These are phyloP conservation scores for Tetrapisispora namnaoensis DNA, from an alignment of 805 yeast species.

Conservation along the genomic window DNA sequence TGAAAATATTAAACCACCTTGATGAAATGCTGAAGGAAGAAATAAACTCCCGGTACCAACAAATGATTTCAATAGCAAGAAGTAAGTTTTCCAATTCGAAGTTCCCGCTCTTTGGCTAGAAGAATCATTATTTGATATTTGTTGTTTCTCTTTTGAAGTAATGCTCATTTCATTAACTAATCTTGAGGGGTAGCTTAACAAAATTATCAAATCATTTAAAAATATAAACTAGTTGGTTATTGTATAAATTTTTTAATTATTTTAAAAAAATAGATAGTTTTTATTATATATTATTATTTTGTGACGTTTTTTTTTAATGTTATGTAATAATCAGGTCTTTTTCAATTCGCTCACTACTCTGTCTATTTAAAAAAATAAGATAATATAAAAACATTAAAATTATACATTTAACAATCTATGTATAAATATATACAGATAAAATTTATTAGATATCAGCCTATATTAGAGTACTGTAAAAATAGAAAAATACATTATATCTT, in stretches of 20 bases:
- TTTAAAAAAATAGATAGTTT: too few relatives aligned
- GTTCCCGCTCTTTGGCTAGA: conserved; percentile 18
- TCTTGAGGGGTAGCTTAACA: neutral
- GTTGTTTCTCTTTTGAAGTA: neutral
- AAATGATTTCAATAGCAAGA: conserved; percentile 61
- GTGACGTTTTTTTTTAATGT: neutral
- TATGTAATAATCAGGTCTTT: too few relatives aligned
- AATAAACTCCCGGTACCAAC: conserved; percentile 71
- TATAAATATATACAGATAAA: too few relatives aligned
- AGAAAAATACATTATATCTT: neutral
- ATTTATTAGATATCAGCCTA: neutral
- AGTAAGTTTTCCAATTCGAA: conserved; percentile 61
- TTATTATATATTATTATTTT: neutral
- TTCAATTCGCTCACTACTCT: too few relatives aligned
- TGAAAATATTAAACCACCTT: conserved; percentile 64
- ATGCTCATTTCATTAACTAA: neutral
- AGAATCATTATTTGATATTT: neutral
- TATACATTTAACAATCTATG: too few relatives aligned
- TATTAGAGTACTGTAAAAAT: neutral
- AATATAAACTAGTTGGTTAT: too few relatives aligned
- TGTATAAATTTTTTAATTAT: too few relatives aligned
- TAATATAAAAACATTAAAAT: too few relatives aligned
- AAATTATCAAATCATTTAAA: too few relatives aligned
- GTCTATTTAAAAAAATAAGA: too few relatives aligned
- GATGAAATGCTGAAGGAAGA: conserved; percentile 57